These are phyloP conservation scores for Nakazawaea peltata DNA, from an alignment of 805 yeast species.

Conservation along the genomic window DNA sequence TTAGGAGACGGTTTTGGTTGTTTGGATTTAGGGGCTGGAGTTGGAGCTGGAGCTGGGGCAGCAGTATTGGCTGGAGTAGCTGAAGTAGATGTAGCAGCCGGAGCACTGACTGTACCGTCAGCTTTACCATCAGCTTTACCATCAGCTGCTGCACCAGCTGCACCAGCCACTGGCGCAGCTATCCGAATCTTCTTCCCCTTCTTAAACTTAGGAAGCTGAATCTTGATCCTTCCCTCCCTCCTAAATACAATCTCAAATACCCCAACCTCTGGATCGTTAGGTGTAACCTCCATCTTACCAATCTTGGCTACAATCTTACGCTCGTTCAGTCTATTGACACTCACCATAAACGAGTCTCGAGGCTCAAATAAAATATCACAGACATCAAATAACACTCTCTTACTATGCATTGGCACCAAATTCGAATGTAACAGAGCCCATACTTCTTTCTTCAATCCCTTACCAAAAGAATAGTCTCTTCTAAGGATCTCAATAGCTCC, in stretches of 20 bases:
- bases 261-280: constrained; percentile 20
- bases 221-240: constrained; percentile 50
- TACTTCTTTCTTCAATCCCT: constrained; percentile 47
- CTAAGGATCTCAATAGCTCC: constrained; percentile 64
- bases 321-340: constrained; percentile 58
- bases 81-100: not conserved
- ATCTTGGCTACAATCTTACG: constrained; percentile 56
- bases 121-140: not conserved
- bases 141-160: not conserved
- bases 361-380: constrained; percentile 61
- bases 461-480: constrained; percentile 47
- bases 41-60: not conserved
- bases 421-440: constrained; percentile 70
- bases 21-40: not conserved
- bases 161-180: not conserved
- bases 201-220: constrained; percentile 32
- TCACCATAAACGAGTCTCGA: constrained; percentile 51
- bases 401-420: constrained; percentile 47
- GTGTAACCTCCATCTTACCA: constrained; percentile 15
- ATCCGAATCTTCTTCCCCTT: constrained; percentile 12
- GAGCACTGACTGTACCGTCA: too few relatives aligned
- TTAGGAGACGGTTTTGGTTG: too few relatives aligned
- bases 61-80: not conserved
- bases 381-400: constrained; percentile 55
- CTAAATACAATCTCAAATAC: constrained; percentile 49